phyloP scores from a whole-genome alignment of 2,329 filamentous ascomycete genomes.

The Claviceps pusilla region DNA sequence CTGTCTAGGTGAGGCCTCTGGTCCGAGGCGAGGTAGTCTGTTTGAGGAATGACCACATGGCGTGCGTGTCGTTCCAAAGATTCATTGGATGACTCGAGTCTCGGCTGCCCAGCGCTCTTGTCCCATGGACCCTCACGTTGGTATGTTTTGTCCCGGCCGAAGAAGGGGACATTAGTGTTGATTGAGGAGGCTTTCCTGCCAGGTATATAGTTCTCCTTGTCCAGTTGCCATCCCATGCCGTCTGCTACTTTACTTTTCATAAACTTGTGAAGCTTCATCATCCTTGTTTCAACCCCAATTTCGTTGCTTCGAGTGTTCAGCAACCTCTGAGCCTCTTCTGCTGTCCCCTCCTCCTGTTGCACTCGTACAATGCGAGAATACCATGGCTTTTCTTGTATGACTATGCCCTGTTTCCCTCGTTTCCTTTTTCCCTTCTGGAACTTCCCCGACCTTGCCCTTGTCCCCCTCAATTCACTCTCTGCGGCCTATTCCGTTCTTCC shows the following conservation, averaged over 20 bases:
- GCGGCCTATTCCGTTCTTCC: background rate
- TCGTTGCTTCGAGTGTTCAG: constrained; percentile 2
- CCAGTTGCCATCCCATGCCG: constrained; percentile 3
- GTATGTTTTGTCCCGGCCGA: background rate
- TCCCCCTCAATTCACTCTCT: background rate
- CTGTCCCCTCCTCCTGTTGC: constrained; percentile 15
- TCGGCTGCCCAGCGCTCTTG: background rate
- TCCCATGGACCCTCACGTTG: background rate
- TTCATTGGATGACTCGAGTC: background rate
- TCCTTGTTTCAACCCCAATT: background rate
- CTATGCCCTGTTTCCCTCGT: constrained; percentile 7
- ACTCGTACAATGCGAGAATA: constrained; percentile 48
- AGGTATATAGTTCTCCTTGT: constrained; percentile 12
- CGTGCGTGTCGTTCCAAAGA: background rate
- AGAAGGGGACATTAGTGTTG: background rate
- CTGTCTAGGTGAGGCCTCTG: no score
- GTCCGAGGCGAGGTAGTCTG: background rate
- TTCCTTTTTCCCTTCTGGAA: background rate
- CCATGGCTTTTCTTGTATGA: constrained; percentile 51
- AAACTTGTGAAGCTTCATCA: background rate
- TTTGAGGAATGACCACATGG: background rate
- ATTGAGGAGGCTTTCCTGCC: background rate
- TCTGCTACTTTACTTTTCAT: constrained; percentile 5
- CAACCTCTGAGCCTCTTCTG: constrained; percentile 2
- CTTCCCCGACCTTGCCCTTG: background rate